Evolutionary conservation across 1,284 basidiomycete species (phyloP).

Genomic region (Ceratobasidium sp.): DNA sequence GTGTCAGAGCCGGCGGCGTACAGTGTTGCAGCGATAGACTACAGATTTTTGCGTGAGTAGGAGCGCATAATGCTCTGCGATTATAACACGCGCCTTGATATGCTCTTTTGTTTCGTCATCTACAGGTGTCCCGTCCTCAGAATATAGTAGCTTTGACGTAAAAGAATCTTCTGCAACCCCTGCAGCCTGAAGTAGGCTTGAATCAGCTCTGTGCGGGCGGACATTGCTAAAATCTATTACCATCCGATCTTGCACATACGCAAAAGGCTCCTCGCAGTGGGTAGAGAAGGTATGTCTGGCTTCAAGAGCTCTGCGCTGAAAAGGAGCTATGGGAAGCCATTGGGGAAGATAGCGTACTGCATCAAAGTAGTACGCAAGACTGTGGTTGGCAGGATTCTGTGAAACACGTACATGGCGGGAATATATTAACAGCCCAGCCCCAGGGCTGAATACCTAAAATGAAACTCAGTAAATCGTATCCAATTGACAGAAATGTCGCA

Average conservation of each 20-base stretch:
- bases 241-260: conserved; percentile 8
- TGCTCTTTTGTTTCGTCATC: neutral
- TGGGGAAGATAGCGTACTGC: conserved; percentile 10
- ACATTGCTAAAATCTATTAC: neutral
- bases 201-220: neutral
- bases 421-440: conserved; percentile 6
- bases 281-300: neutral
- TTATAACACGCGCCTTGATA: neutral
- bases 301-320: neutral
- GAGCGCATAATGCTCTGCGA: neutral
- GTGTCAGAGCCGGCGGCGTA: conserved; percentile 48
- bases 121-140: neutral
- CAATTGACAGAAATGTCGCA: neutral
- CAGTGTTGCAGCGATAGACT: conserved; percentile 43
- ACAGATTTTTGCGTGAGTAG: neutral
- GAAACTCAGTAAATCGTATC: neutral
- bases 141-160: neutral
- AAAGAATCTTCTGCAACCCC: conserved; percentile 10
- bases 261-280: conserved; percentile 6
- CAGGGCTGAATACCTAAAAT: neutral
- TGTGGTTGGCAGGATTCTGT: no score
- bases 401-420: neutral
- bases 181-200: neutral
- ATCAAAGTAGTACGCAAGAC: no score
- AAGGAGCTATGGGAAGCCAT: conserved; percentile 1